Evolutionary conservation across 2,329 filamentous ascomycete genomes (phyloP).

Genomic region (Ilyonectria sp.): DNA sequence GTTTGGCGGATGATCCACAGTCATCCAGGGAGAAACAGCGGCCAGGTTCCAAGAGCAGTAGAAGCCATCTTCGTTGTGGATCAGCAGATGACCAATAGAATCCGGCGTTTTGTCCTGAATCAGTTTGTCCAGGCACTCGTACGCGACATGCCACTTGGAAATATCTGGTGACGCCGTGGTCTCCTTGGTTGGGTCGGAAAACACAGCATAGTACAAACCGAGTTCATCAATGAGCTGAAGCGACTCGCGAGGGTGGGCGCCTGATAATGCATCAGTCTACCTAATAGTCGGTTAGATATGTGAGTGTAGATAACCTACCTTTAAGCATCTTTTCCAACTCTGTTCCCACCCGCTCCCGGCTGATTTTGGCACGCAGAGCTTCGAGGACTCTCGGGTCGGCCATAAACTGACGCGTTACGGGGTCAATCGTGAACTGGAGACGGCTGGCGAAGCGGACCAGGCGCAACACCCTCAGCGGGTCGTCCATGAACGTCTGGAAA

Average conservation of each 20-base stretch:
- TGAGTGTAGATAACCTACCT: conserved; percentile 58
- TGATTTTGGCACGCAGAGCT: conserved; percentile 90
- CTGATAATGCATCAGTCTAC: conserved; percentile 52
- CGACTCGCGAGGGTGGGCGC: conserved; percentile 72
- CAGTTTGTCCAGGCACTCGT: conserved; percentile 73
- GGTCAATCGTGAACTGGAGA: conserved; percentile 84
- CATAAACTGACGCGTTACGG: conserved; percentile 81
- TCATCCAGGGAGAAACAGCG: conserved; percentile 81
- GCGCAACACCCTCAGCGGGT: conserved; percentile 88
- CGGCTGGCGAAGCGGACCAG: conserved; percentile 92
- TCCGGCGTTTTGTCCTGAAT: conserved; percentile 59
- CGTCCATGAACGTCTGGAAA: conserved; percentile 93
- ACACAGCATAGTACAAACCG: conserved; percentile 80
- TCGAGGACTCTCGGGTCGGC: conserved; percentile 81
- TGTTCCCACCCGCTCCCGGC: conserved; percentile 87
- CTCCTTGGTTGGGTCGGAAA: conserved; percentile 75
- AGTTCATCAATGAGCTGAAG: conserved; percentile 78
- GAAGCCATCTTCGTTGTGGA: conserved; percentile 74
- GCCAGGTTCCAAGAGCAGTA: conserved; percentile 85
- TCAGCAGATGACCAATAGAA: conserved; percentile 68
- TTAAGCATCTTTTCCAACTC: conserved; percentile 94
- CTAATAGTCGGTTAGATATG: not conserved
- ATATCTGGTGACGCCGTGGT: conserved; percentile 70
- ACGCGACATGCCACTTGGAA: conserved; percentile 73
- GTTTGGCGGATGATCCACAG: conserved; percentile 59